Conservation (phyloP, 1,284 basidiomycete genomes). For the Vanrija sp. region DNA sequence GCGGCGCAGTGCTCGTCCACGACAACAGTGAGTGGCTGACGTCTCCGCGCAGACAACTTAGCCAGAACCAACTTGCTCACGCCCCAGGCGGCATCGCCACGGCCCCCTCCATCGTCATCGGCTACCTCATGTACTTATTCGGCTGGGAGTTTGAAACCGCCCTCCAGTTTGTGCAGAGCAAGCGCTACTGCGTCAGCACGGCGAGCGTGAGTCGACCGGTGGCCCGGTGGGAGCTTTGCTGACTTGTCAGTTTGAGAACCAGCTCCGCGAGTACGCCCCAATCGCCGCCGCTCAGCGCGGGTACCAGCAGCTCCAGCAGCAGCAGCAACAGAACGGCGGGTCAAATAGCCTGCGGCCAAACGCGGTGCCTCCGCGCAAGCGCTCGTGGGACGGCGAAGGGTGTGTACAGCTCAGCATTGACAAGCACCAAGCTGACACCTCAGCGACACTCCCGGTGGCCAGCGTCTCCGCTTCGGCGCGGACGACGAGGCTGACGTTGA, state of each 20-base stretch:
- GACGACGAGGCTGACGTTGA: too few relatives aligned
- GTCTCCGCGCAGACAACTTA: background rate
- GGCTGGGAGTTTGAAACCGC: slow-evolving; percentile 72
- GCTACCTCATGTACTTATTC: slow-evolving; percentile 84
- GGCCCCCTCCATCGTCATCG: slow-evolving; percentile 81
- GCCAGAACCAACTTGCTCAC: slow-evolving; percentile 3
- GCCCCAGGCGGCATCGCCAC: slow-evolving; percentile 73
- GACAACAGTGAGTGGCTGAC: slow-evolving; percentile 66
- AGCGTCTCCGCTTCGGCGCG: too few relatives aligned
- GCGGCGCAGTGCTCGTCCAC: slow-evolving; percentile 79
- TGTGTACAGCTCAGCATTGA: background rate
- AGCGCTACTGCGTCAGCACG: slow-evolving; percentile 83
- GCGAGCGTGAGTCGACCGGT: slow-evolving; percentile 56
- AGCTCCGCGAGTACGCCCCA: slow-evolving; percentile 88
- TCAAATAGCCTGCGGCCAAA: too few relatives aligned
- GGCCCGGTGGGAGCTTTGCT: background rate
- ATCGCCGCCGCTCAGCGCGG: slow-evolving; percentile 55
- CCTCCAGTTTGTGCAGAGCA: slow-evolving; percentile 76
- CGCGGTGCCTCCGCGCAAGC: slow-evolving; percentile 8
- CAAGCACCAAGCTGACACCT: background rate
- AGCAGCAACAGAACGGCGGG: too few relatives aligned
- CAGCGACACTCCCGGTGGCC: too few relatives aligned
- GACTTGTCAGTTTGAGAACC: slow-evolving; percentile 66
- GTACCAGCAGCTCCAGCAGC: too few relatives aligned
- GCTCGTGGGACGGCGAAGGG: slow-evolving; percentile 15